These are phyloP conservation scores for Phycomyces nitens DNA, from an alignment of 192 early-diverging fungal genomes.

Conservation along the genomic window DNA sequence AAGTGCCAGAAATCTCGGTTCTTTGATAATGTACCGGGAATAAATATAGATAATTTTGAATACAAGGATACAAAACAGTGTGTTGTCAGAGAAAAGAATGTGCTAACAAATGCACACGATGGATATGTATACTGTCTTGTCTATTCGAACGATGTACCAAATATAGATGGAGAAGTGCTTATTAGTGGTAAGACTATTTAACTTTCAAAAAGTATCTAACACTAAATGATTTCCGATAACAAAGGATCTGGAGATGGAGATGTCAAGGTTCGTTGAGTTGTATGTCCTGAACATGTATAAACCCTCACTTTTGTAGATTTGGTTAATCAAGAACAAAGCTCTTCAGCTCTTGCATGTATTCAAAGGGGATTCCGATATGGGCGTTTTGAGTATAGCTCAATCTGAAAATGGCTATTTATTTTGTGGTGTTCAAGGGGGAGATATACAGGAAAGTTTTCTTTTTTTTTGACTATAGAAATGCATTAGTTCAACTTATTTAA, in stretches of 20 bases:
- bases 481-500: background rate
- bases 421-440: slow-evolving; percentile 69
- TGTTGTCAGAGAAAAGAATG: slow-evolving; percentile 49
- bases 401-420: slow-evolving; percentile 65
- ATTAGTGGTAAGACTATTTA: slow-evolving; percentile 60
- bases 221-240: too few species aligned
- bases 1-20: too few species aligned
- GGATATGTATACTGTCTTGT: slow-evolving; percentile 67
- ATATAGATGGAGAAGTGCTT: slow-evolving; percentile 46
- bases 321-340: slow-evolving; percentile 20
- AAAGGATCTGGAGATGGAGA: background rate
- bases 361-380: slow-evolving; percentile 34
- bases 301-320: slow-evolving; percentile 13
- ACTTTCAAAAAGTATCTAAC: too few species aligned
- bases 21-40: too few species aligned
- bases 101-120: slow-evolving; percentile 60
- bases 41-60: background rate
- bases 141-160: slow-evolving; percentile 43
- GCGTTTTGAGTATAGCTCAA: slow-evolving; percentile 58
- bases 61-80: slow-evolving; percentile 44
- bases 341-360: slow-evolving; percentile 27
- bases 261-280: background rate
- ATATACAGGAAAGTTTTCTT: slow-evolving; percentile 42
- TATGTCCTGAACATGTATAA: background rate
- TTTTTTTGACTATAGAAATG: too few species aligned